phyloP scores from a whole-genome alignment of 73 alveolate genomes.

The Diophrys sp. region DNA sequence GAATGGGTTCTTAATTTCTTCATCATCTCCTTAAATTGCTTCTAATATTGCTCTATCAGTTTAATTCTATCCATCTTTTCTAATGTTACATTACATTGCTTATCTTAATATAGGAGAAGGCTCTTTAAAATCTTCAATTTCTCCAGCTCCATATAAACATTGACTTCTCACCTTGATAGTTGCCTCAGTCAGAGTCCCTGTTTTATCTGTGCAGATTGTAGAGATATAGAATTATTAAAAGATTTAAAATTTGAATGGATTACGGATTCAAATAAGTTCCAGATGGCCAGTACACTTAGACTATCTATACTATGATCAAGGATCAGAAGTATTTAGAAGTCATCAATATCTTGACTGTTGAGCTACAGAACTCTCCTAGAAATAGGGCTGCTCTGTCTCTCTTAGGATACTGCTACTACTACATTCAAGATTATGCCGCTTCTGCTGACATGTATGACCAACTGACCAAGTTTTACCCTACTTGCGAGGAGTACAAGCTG shows the following conservation, averaged over 20 bases:
- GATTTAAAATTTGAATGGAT: constrained; percentile 33
- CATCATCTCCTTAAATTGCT: too few relatives aligned
- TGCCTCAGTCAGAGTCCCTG: too few relatives aligned
- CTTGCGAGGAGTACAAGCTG: constrained; percentile 62
- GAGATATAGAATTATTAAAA: too few relatives aligned
- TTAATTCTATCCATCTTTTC: too few relatives aligned
- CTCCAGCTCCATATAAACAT: too few relatives aligned
- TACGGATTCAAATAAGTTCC: constrained; percentile 67
- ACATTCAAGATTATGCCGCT: constrained; percentile 81
- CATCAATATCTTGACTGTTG: constrained; percentile 65
- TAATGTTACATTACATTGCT: too few relatives aligned
- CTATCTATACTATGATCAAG: constrained; percentile 69
- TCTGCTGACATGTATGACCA: constrained; percentile 94
- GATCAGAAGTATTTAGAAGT: constrained; percentile 83
- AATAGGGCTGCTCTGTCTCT: constrained; percentile 89
- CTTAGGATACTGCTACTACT: constrained; percentile 93
- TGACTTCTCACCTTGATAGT: too few relatives aligned
- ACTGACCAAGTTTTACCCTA: constrained; percentile 76
- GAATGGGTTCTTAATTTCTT: too few relatives aligned
- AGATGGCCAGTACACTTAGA: constrained; percentile 86
- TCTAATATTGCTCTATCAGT: too few relatives aligned
- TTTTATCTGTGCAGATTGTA: too few relatives aligned
- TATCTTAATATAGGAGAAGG: too few relatives aligned
- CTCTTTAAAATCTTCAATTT: too few relatives aligned
- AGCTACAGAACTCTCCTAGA: constrained; percentile 81